Conservation (phyloP, 306 rosid species). For the Pyrus pyrifolia region DNA sequence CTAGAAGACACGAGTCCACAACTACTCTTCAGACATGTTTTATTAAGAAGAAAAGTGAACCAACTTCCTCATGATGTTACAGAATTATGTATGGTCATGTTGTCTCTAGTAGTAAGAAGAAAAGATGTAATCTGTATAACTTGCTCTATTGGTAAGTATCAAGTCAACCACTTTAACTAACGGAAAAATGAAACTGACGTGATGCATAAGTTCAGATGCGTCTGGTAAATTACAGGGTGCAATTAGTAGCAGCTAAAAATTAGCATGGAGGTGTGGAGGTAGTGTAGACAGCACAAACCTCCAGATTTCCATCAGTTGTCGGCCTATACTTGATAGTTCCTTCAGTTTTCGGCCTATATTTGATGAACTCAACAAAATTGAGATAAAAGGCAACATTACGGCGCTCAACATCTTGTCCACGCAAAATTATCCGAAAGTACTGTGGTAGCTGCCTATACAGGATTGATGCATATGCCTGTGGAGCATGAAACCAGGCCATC, state of each 20-base stretch:
- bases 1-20: too few relatives aligned
- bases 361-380: constrained; percentile 44
- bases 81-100: not conserved
- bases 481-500: constrained; percentile 18
- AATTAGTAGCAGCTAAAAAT: not conserved
- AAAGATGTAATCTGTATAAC: not conserved
- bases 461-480: constrained; percentile 76
- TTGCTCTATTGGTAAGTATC: not conserved
- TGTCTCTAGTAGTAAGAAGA: not conserved
- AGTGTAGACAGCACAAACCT: constrained; percentile 38
- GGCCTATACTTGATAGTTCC: too few relatives aligned
- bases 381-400: constrained; percentile 72
- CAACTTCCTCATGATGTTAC: not conserved
- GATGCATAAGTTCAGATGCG: not conserved
- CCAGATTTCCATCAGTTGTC: constrained; percentile 25
- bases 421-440: constrained; percentile 53
- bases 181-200: not conserved
- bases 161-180: not conserved
- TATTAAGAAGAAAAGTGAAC: not conserved
- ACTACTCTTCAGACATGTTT: not conserved
- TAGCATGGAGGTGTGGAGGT: not conserved
- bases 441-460: constrained; percentile 65
- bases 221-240: not conserved
- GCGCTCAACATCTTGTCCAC: constrained; percentile 60
- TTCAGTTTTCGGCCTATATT: constrained; percentile 43